These are phyloP conservation scores for Guadua angustifolia DNA, from an alignment of 176 grass and related monocot species.

Conservation along the genomic window DNA sequence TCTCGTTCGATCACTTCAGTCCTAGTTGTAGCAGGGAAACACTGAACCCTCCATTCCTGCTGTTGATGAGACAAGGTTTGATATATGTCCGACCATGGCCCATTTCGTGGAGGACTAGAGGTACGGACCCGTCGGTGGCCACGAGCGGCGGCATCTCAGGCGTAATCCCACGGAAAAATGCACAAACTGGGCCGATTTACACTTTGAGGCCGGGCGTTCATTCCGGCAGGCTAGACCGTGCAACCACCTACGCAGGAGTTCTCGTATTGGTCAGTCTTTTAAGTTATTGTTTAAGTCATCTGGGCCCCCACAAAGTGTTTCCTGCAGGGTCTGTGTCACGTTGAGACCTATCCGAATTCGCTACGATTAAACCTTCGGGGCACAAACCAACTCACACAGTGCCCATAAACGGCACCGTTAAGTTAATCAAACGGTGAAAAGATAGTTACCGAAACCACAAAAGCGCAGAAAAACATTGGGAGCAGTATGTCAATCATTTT, in stretches of 20 bases:
- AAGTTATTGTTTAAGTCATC: neutral
- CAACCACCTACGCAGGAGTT: neutral
- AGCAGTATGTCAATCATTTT: no score
- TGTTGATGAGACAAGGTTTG: no score
- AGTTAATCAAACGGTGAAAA: neutral
- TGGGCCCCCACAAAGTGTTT: neutral
- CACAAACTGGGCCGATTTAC: neutral
- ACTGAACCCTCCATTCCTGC: no score
- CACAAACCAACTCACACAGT: neutral
- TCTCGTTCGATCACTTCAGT: neutral
- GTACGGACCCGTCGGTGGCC: neutral
- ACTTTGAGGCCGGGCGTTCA: neutral
- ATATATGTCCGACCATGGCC: no score
- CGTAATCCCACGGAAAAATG: neutral
- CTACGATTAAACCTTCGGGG: neutral
- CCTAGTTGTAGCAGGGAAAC: no score
- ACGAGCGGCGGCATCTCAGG: neutral
- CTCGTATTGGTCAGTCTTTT: no score
- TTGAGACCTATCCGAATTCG: neutral
- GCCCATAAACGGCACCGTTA: neutral
- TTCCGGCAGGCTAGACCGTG: neutral
- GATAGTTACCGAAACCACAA: neutral
- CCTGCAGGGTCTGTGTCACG: neutral
- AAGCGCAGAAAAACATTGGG: no score
- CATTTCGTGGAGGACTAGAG: neutral